Conservation (phyloP, 2,329 filamentous ascomycete species). For the Monilinia vaccinii-corymbosi region DNA sequence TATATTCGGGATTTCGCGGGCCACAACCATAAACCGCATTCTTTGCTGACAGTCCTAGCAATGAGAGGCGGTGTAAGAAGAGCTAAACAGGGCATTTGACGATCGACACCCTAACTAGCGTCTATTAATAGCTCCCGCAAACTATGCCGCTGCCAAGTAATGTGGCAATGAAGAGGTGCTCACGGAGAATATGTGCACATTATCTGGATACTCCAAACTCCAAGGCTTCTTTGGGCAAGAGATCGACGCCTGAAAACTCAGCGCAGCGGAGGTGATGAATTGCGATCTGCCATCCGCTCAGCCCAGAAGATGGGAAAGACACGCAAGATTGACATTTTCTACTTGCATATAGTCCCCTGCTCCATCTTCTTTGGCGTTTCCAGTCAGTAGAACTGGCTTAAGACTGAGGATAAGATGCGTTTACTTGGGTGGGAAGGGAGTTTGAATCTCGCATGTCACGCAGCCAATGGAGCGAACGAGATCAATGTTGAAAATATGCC, state of each 20-base stretch:
- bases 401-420: conserved; percentile 49
- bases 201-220: conserved; percentile 59
- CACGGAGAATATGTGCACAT: conserved; percentile 50
- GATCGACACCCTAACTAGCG: conserved; percentile 58
- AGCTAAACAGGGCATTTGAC: conserved; percentile 55
- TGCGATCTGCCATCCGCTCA: conserved; percentile 36
- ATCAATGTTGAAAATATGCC: conserved; percentile 49
- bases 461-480: conserved; percentile 53
- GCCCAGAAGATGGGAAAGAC: conserved; percentile 51
- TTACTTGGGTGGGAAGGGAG: conserved; percentile 76
- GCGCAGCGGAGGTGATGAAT: conserved; percentile 56
- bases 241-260: conserved; percentile 45
- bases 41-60: conserved; percentile 64
- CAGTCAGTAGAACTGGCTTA: conserved; percentile 51
- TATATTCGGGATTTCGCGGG: conserved; percentile 61
- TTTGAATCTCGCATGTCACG: conserved; percentile 62
- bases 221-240: conserved; percentile 65
- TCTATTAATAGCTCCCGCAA: conserved; percentile 36
- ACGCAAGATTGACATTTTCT: conserved; percentile 63
- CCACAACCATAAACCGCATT: conserved; percentile 76
- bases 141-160: conserved; percentile 41
- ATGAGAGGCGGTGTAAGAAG: conserved; percentile 52
- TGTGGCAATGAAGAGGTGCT: conserved; percentile 41
- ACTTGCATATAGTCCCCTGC: conserved; percentile 56
- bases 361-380: conserved; percentile 63